Conservation (phyloP, 768 basidiomycete genomes). For the Crassisporium funariophilum region DNA sequence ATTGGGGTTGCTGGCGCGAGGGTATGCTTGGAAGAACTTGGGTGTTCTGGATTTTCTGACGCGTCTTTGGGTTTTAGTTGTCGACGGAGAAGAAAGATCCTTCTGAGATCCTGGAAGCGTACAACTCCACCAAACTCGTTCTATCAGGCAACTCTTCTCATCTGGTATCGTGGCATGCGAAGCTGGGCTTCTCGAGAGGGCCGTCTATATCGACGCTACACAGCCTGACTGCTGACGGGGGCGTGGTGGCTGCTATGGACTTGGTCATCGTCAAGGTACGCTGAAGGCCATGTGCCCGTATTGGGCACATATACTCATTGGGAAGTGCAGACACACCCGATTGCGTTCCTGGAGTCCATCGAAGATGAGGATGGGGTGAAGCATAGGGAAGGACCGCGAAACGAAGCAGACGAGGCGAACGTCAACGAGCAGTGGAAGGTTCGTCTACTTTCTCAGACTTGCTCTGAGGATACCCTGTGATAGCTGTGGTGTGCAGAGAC, state of each 20-base stretch:
- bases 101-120: conserved; percentile 80
- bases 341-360: conserved; percentile 78
- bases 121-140: conserved; percentile 62
- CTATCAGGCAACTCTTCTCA: conserved; percentile 86
- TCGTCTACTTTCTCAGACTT: conserved; percentile 15
- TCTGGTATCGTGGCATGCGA: conserved; percentile 85
- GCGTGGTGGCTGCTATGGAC: conserved; percentile 73
- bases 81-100: conserved; percentile 74
- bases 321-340: conserved; percentile 59
- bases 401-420: conserved; percentile 66
- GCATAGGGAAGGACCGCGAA: conserved; percentile 60
- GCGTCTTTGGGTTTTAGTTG: conserved; percentile 45
- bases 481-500: conserved; percentile 41
- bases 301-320: too few relatives aligned
- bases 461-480: not conserved
- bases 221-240: conserved; percentile 83
- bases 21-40: conserved; percentile 48
- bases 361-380: conserved; percentile 51
- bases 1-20: conserved; percentile 77
- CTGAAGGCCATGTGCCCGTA: not conserved
- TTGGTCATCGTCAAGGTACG: conserved; percentile 69
- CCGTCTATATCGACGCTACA: conserved; percentile 77
- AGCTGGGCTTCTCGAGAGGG: conserved; percentile 72
- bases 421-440: conserved; percentile 75
- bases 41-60: not conserved